These are phyloP conservation scores for Geotrichum citri-aurantii DNA, from an alignment of 1,139 yeast species.

Conservation along the genomic window DNA sequence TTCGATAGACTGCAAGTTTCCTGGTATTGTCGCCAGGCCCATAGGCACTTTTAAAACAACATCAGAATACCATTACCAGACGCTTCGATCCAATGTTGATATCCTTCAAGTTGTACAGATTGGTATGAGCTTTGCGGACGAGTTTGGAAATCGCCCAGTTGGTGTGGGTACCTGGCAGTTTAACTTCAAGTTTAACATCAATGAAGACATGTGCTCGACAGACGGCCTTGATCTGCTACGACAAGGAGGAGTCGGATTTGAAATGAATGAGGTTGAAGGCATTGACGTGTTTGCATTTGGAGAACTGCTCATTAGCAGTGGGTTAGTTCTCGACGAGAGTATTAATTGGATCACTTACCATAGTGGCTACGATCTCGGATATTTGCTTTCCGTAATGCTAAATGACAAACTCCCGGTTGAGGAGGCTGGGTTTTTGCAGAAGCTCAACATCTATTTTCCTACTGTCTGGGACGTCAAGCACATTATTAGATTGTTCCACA, in stretches of 20 bases:
- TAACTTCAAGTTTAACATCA: slow-evolving; percentile 75
- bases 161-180: slow-evolving; percentile 85
- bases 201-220: slow-evolving; percentile 68
- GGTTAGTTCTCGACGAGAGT: slow-evolving; percentile 65
- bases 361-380: slow-evolving; percentile 88
- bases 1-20: slow-evolving; percentile 80
- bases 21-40: slow-evolving; percentile 94
- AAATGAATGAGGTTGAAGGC: slow-evolving; percentile 69
- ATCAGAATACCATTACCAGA: slow-evolving; percentile 92
- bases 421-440: slow-evolving; percentile 70
- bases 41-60: slow-evolving; percentile 91
- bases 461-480: slow-evolving; percentile 78
- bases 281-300: slow-evolving; percentile 78
- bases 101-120: slow-evolving; percentile 79
- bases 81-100: slow-evolving; percentile 87
- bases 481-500: slow-evolving; percentile 49
- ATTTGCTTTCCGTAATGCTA: slow-evolving; percentile 68
- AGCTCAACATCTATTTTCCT: slow-evolving; percentile 72
- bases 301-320: slow-evolving; percentile 79
- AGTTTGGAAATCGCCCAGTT: slow-evolving; percentile 69
- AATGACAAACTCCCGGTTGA: slow-evolving; percentile 75
- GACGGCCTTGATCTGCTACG: slow-evolving; percentile 72
- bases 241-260: slow-evolving; percentile 80
- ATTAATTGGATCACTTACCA: slow-evolving; percentile 90
- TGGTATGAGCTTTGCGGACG: slow-evolving; percentile 78